Evolutionary conservation across 2,329 filamentous ascomycete species (phyloP), one percentile per base, ranked within the genome.

Genomic region (Tympanopsis confertula): DNA sequence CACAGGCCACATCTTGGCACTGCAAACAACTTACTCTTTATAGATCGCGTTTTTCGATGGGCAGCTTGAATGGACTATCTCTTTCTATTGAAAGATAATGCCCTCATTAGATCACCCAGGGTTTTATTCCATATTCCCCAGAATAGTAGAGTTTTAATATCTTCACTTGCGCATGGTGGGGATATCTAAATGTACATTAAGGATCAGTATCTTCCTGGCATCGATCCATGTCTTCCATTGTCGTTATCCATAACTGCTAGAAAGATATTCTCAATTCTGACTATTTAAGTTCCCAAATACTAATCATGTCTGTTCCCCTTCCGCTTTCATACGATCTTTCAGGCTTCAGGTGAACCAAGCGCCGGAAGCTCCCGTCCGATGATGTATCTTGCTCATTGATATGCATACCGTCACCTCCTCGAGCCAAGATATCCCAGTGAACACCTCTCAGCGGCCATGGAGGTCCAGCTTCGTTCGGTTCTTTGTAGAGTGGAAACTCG

Each of bases 401-500:
- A 17, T 18, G 10, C 7, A 48, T 39, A 1, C 51, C 54, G 42
- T 53, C 42, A 1, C 49, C 50, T 2, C 54, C 55, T 3, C 42
- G 35, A 3, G 43, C 46, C 20, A 60, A 38, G 14, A 60, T 36
- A 42, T 57, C 39, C 53, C 51, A 58, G 39, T 59, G 49, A n/a
- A 57, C 53, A 1, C 53, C 55, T 15, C 53, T 48, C 15, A 63
- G 39, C 1, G 52, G 53, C 56, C 57, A 63, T 4, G 60, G 61
- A 3, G 59, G 61, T 2, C 61, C 59, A 4, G 50, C 51, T 5
- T 50, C 42, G 26, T 42, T 49, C 3, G 49, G 48, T 35, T 53
- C 45, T 43, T 62, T 63, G 40, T 54, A 60, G 30, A 63, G 41
- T 1, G 61, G 61, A 39, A 63, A 63, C 41, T 63, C 59, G 18